Conservation (phyloP, 495 filamentous ascomycete genomes). For the Penicillium cinerascens region DNA sequence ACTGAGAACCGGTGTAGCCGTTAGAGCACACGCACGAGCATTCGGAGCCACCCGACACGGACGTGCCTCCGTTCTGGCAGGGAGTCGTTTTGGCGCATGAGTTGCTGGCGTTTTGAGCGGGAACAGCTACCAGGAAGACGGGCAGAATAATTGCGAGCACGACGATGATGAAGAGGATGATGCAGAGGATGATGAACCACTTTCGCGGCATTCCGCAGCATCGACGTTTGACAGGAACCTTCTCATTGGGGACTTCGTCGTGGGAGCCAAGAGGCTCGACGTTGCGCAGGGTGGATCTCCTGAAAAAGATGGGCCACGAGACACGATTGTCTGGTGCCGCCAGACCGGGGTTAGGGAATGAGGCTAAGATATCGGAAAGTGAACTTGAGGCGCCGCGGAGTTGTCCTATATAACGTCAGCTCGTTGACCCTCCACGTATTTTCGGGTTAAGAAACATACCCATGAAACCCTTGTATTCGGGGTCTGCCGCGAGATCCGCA, state of each 20-base stretch:
- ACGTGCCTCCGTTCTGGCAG: conserved; percentile 81
- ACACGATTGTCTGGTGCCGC: conserved; percentile 47
- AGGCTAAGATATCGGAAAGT: conserved; percentile 85
- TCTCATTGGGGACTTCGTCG: conserved; percentile 19
- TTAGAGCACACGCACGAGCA: conserved; percentile 87
- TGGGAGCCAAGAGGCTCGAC: conserved; percentile 27
- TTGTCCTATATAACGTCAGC: conserved; percentile 12
- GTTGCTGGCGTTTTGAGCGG: conserved; percentile 41
- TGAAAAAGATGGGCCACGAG: conserved; percentile 43
- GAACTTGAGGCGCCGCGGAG: conserved; percentile 53
- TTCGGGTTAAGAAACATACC: conserved; percentile 19
- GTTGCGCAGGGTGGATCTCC: conserved; percentile 35
- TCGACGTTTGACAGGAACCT: conserved; percentile 23
- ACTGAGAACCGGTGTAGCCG: conserved; percentile 78
- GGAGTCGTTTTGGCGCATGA: conserved; percentile 51
- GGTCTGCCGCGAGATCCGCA: conserved; percentile 41
- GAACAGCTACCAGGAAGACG: conserved; percentile 74
- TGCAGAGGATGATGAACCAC: conserved; percentile 66
- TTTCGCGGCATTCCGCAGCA: conserved; percentile 83
- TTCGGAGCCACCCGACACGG: conserved; percentile 56
- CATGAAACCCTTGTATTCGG: conserved; percentile 24
- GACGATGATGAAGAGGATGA: conserved; percentile 70
- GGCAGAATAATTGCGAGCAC: conserved; percentile 87
- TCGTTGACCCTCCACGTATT: not conserved
- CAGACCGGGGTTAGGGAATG: conserved; percentile 80